Evolutionary conservation across 2,329 filamentous ascomycete genomes (phyloP).

Genomic region (Leptoxyphium fumago): DNA sequence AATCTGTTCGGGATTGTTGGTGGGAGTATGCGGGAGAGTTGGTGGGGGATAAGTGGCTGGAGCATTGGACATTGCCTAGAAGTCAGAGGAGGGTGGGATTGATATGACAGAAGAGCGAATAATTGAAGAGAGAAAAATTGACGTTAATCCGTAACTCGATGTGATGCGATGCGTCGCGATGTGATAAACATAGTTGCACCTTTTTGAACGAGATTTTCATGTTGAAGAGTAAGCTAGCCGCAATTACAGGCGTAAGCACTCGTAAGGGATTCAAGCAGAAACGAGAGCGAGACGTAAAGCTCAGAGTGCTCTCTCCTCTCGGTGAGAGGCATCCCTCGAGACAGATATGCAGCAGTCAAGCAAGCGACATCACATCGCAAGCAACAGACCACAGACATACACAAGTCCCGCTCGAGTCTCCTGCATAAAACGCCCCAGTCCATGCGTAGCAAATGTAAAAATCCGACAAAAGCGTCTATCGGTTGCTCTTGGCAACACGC

Average conservation of each 20-base stretch:
- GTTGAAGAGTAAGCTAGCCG: neutral
- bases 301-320: neutral
- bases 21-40: no score
- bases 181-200: no score
- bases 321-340: neutral
- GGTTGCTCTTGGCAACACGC: constrained; percentile 99
- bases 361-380: neutral
- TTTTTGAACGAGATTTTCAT: neutral
- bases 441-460: constrained; percentile 3
- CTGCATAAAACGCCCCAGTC: constrained; percentile 3
- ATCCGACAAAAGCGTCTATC: constrained; percentile 50
- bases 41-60: no score
- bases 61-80: no score
- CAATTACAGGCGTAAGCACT: neutral
- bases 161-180: neutral
- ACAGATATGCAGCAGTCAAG: neutral
- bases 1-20: no score
- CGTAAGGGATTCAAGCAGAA: neutral
- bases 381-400: neutral
- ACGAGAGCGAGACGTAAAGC: neutral
- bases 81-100: no score
- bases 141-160: neutral
- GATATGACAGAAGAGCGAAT: neutral
- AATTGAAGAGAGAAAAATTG: neutral
- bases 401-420: neutral